Evolutionary conservation across 1,284 basidiomycete species (phyloP).

Genomic region (Puccinia novopanici): DNA sequence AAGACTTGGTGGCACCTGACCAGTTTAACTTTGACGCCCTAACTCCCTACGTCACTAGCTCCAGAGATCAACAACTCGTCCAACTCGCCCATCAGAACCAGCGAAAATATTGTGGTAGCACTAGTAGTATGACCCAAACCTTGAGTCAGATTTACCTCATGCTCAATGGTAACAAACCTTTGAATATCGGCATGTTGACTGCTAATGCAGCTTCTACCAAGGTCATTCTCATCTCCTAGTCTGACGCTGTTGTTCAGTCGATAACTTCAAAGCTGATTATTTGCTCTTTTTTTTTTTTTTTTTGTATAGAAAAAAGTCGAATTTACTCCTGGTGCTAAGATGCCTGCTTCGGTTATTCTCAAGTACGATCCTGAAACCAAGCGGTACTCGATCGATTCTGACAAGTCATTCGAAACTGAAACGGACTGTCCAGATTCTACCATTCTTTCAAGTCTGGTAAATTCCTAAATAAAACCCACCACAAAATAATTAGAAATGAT

Average conservation of each 20-base stretch:
- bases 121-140: constrained; percentile 83
- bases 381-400: constrained; percentile 77
- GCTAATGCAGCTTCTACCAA: constrained; percentile 56
- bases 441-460: constrained; percentile 76
- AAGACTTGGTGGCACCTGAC: constrained; percentile 74
- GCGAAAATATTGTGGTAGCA: constrained; percentile 78
- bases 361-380: constrained; percentile 64
- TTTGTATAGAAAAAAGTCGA: constrained; percentile 63
- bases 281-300: constrained; percentile 8
- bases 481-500: constrained; percentile 24
- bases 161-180: constrained; percentile 58
- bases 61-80: constrained; percentile 73
- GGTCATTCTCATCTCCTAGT: constrained; percentile 62
- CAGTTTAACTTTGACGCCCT: constrained; percentile 87
- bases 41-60: constrained; percentile 76
- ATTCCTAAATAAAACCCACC: constrained; percentile 56
- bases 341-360: constrained; percentile 74
- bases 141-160: constrained; percentile 82
- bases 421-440: constrained; percentile 65
- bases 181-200: constrained; percentile 58
- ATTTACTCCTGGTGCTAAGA: constrained; percentile 78
- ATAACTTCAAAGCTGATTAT: background rate
- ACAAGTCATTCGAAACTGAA: constrained; percentile 63
- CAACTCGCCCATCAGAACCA: constrained; percentile 67
- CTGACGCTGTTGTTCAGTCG: background rate